Evolutionary conservation across 306 rosid species (phyloP), one percentile per base, ranked within the genome.

Genomic region (Elaeagnus macrophylla): DNA sequence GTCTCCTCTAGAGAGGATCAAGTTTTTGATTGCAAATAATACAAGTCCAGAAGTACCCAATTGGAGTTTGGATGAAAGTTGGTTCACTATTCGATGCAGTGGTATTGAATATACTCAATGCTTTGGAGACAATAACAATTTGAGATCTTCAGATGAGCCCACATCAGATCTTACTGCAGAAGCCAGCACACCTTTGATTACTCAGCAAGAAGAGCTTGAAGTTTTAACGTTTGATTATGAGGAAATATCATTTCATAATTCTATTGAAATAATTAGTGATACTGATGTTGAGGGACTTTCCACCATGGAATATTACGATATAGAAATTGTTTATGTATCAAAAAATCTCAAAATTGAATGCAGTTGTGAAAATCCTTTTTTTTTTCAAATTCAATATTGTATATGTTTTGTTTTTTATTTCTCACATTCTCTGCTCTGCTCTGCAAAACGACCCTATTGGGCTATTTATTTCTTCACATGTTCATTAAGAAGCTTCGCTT

Each of bases 21-120:
- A 52, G 46, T 53, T 43, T 14, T 65, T 80, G 66, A 54, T 67
- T 48, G 67, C 57, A 15, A 35, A 40, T 36, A 20, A 61, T 17
- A 39, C 25, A 15, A 53, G 9, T 9, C 49, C 57, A 9, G 12
- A 59, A 15, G 48, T 61, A 19, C 54, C 67, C 62, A 39, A 59
- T 59, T 66, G 75, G 79, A 58, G 20, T 59, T 59, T 15, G 41
- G 71, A 69, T 36, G 65, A 67, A 56, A 68, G 69, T 39, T 80
- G 85, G 85, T 7, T 54, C 49, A 62, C 68, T 36, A 74, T 80
- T 45, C 69, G 85, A 61, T 65, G 68, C 60, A 64, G 58, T 15
- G 48, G 32, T 9, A 36, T 7, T 1, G 72, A 59, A 16, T 71
- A 59, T 10, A 41, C 15, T 16, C 16, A 59, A 45, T 9, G 12